A percentile compares a stretch with the other conserved stretches of the same genome.
Evolutionary conservation across 495 filamentous ascomycete genomes (phyloP).

Genomic region (Penicillium soppii): DNA sequence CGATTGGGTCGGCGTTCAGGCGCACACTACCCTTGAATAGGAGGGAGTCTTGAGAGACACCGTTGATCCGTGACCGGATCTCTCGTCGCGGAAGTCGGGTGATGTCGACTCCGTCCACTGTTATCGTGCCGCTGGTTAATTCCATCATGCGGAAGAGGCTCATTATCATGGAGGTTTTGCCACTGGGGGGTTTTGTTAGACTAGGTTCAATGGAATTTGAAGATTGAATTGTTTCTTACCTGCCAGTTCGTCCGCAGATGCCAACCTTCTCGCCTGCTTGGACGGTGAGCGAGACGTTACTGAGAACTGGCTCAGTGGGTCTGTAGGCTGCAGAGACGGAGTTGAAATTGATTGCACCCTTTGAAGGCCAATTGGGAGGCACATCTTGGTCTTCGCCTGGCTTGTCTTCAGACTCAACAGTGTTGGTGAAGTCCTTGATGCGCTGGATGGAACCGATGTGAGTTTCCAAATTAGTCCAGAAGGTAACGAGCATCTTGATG

Average conservation of each 20-base stretch:
- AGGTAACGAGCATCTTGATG: slow-evolving; percentile 51
- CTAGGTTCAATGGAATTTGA: neutral
- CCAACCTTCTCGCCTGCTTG: slow-evolving; percentile 57
- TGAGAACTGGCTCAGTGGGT: slow-evolving; percentile 43
- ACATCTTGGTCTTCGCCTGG: slow-evolving; percentile 37
- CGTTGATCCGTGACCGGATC: slow-evolving; percentile 48
- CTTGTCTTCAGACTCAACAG: slow-evolving; percentile 48
- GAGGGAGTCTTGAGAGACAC: slow-evolving; percentile 59
- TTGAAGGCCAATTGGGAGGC: slow-evolving; percentile 48
- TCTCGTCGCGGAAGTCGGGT: slow-evolving; percentile 45
- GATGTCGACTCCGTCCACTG: slow-evolving; percentile 49
- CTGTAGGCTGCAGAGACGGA: slow-evolving; percentile 43
- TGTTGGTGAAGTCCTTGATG: slow-evolving; percentile 55
- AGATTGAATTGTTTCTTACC: slow-evolving; percentile 23
- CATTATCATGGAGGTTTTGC: slow-evolving; percentile 50
- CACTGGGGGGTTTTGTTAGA: slow-evolving; percentile 26
- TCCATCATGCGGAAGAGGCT: slow-evolving; percentile 56
- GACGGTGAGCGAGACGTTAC: slow-evolving; percentile 51
- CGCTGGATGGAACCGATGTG: slow-evolving; percentile 57
- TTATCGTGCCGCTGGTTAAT: slow-evolving; percentile 39
- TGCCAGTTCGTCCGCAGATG: slow-evolving; percentile 51
- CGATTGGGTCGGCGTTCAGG: slow-evolving; percentile 48
- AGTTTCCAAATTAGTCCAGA: slow-evolving; percentile 59
- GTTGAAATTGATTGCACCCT: slow-evolving; percentile 53
- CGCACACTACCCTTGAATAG: slow-evolving; percentile 47